phyloP scores from a whole-genome alignment of 257 asterid genomes.

The Thymus mandschuricus region DNA sequence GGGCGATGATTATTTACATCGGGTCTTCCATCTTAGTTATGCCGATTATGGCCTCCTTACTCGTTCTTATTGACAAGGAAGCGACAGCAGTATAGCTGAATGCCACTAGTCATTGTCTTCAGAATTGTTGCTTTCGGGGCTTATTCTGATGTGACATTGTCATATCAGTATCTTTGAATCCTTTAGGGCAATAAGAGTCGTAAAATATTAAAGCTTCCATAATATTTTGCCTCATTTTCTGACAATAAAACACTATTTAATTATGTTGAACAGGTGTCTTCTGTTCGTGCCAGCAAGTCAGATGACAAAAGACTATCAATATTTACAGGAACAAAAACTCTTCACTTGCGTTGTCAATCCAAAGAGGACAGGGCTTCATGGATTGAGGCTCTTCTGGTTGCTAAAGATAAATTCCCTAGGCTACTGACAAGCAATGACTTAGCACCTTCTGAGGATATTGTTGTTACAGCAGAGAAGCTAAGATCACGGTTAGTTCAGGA shows the following conservation, averaged over 20 bases:
- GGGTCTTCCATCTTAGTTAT: constrained; percentile 19
- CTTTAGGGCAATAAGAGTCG: constrained; percentile 12
- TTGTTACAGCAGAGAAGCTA: constrained; percentile 82
- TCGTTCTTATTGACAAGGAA: constrained; percentile 18
- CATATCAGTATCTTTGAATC: constrained; percentile 27
- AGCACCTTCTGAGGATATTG: constrained; percentile 76
- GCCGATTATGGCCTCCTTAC: background rate
- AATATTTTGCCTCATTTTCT: constrained; percentile 20
- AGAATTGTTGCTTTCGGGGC: constrained; percentile 14
- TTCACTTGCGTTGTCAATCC: constrained; percentile 89
- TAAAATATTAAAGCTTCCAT: constrained; percentile 22
- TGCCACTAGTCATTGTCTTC: background rate
- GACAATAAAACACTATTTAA: constrained; percentile 29
- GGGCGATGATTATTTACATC: constrained; percentile 20
- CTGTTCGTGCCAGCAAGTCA: constrained; percentile 96
- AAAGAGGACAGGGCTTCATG: constrained; percentile 91
- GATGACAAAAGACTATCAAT: constrained; percentile 96
- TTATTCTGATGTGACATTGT: constrained; percentile 22
- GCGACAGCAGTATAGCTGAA: constrained; percentile 16
- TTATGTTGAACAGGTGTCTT: constrained; percentile 73
- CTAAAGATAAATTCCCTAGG: constrained; percentile 94
- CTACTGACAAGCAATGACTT: constrained; percentile 81
- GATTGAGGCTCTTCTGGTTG: constrained; percentile 89
- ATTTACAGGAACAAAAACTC: constrained; percentile 95
- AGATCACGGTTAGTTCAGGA: constrained; percentile 75